Base-by-base conservation (phyloP, 2,329 filamentous ascomycete genomes). In the Botrytis paeoniae region DNA sequence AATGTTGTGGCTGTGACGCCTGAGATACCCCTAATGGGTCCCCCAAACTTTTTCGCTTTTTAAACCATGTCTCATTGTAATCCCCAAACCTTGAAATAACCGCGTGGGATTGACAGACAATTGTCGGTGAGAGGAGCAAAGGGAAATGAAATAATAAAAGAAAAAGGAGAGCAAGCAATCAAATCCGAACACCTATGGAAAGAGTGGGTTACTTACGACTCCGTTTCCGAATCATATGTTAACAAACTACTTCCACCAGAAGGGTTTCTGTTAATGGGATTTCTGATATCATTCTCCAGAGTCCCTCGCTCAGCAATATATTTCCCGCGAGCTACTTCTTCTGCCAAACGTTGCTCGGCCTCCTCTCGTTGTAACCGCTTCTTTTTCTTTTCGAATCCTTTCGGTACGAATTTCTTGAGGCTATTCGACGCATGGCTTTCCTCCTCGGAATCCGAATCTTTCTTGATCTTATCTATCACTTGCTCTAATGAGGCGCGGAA, bases 341-440 rank as follows among this genome's bases (percentile, higher is more conserved):
- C 78, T 73, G 77, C 79, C 68, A 79, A 79, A 74, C 81, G 85
- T 77, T 81, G 81, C 75, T 85, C 84, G 64, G 80, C 80, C 69
- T 83, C 81, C 71, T 85, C 83, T 80, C 71, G 51, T 64, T 84
- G 86, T 80, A 83, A 85, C 73, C 83, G 83, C 65, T 85, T 84
- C 64, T 86, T 85, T 78, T 85, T 87, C 65, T 83, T 83, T 41
- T 82, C 81, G 71, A 89, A 83, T 54, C 84, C 82, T 78, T 86
- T 88, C 69, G 87, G 84, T 51, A 90, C 80, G 43, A 89, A 83
- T 81, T 87, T 89, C 73, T 82, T 84, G 61, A 88, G 80, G 20
- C 83, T 82, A 75, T 80, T 83, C 71, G 74, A 72, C 62, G 75
- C 75, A 39, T 64, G 75, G 22, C 77, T 75, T 35, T 80, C 77